Conservation (phyloP, 2,329 filamentous ascomycete species). For the Hortaea werneckii region DNA sequence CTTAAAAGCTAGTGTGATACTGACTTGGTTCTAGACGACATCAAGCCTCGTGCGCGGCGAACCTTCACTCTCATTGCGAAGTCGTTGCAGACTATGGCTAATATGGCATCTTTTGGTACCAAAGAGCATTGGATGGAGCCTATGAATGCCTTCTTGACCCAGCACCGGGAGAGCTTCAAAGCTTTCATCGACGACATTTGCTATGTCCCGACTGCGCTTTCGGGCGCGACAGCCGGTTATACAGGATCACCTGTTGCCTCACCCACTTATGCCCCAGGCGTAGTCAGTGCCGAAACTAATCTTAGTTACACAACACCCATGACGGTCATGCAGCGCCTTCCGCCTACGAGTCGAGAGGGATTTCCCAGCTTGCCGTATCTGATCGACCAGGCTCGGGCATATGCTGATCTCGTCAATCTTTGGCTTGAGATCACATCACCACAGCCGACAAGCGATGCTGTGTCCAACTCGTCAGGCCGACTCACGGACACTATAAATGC, state of each 20-base stretch:
- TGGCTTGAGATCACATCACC: slow-evolving; percentile 52
- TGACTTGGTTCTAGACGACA: slow-evolving; percentile 55
- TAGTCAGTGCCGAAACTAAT: slow-evolving; percentile 22
- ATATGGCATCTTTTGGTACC: slow-evolving; percentile 81
- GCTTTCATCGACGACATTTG: slow-evolving; percentile 81
- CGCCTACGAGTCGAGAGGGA: slow-evolving; percentile 73
- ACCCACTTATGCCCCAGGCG: slow-evolving; percentile 14
- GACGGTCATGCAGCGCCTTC: slow-evolving; percentile 75
- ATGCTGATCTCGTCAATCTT: slow-evolving; percentile 70
- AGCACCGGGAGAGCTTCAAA: slow-evolving; percentile 71
- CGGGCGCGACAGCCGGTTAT: slow-evolving; percentile 34
- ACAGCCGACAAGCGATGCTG: slow-evolving; percentile 5
- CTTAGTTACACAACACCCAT: slow-evolving; percentile 73
- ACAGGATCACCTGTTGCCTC: slow-evolving; percentile 13
- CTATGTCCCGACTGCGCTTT: slow-evolving; percentile 62
- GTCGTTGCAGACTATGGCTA: slow-evolving; percentile 79
- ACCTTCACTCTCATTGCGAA: slow-evolving; percentile 90
- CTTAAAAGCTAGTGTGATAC: background rate
- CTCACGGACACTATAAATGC: slow-evolving; percentile 25
- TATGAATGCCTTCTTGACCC: slow-evolving; percentile 79
- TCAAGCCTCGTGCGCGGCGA: slow-evolving; percentile 69
- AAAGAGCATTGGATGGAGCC: slow-evolving; percentile 99
- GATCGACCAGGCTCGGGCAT: slow-evolving; percentile 78
- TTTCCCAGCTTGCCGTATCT: slow-evolving; percentile 89
- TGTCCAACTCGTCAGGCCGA: slow-evolving; percentile 10